Base-by-base conservation (phyloP, 2,329 filamentous ascomycete genomes). In the Immersiporthe knoxdaviesiana region DNA sequence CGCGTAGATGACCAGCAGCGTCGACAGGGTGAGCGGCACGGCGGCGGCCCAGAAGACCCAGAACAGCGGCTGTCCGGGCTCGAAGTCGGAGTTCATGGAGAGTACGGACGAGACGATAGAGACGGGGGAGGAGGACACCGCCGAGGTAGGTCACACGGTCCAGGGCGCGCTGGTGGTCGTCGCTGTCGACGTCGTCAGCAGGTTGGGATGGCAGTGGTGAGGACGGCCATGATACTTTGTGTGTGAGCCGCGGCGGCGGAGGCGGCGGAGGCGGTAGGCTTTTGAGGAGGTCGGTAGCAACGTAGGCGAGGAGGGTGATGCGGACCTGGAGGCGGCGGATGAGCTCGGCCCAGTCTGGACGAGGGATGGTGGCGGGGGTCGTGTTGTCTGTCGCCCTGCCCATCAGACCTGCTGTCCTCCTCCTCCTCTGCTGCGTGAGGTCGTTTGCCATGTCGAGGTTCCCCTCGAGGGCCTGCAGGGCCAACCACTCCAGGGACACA, bases 131-230 rank as follows among this genome's bases (percentile, higher is more conserved):
- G 6, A 86, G 75, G 1, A 85, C 74, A 0, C 83, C 84, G 62
- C 84, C 84, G 14, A 86, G 78, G 74, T 86, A 86, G 1, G 82
- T 78, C 18, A 86, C 81, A 7, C 84, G 81, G 74, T 84, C 80
- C 10, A 85, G 78, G 27, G 80, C 79, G 21, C 79, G 78, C 66
- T 81, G 74, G 71, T 24, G 4, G 63, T 37, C n/a, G 41, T 59
- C 37, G 37, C 6, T 50, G 60, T 32, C 44, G 52, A 54, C 54
- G 39, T 50, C 52, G 52, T 32, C 27, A n/a, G 54, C 62, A 47
- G 18, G 56, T 61, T 35, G 63, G n/a, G 44, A 64, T 7, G 12
- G 39, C 60, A 73, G 56, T 65, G 37, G 32, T n/a, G 18, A 24
- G 12, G 5, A n/a, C n/a, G n/a, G 16, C 44, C 3, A 5, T 21